phyloP scores from a whole-genome alignment of 1,284 basidiomycete species.

The Malassezia obtusa region DNA sequence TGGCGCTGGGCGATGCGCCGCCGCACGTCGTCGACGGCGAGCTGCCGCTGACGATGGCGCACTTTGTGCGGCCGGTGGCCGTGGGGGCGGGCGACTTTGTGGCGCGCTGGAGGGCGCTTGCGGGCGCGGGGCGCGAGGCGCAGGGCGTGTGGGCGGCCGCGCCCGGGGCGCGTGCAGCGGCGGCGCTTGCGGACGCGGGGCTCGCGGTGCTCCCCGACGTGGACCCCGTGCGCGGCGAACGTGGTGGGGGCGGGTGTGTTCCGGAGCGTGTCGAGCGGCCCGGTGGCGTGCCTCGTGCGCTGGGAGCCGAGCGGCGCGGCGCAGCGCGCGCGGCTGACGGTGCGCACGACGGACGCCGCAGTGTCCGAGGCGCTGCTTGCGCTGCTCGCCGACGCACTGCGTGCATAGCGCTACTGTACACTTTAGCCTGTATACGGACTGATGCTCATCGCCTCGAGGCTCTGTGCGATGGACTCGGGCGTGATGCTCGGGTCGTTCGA shows the following conservation, averaged over 20 bases:
- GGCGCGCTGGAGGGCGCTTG: slow-evolving; percentile 94
- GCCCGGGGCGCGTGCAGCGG: slow-evolving; percentile 55
- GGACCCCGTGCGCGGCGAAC: slow-evolving; percentile 60
- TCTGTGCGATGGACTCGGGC: slow-evolving; percentile 33
- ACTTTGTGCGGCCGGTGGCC: slow-evolving; percentile 53
- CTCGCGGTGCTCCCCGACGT: slow-evolving; percentile 63
- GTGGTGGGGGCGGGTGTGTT: slow-evolving; percentile 84
- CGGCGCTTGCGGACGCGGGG: slow-evolving; percentile 64
- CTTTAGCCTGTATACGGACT: slow-evolving; percentile 26
- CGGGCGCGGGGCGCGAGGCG: slow-evolving; percentile 75
- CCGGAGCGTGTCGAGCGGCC: slow-evolving; percentile 74
- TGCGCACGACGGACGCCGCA: slow-evolving; percentile 86
- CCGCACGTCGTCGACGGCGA: neutral
- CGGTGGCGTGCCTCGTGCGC: slow-evolving; percentile 85
- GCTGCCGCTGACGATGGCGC: slow-evolving; percentile 4
- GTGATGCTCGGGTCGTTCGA: slow-evolving; percentile 19
- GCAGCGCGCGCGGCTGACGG: slow-evolving; percentile 84
- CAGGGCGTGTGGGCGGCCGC: slow-evolving; percentile 76
- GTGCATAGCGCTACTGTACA: neutral
- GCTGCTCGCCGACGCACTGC: neutral
- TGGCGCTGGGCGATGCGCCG: neutral
- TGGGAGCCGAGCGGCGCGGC: slow-evolving; percentile 90
- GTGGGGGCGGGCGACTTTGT: slow-evolving; percentile 79
- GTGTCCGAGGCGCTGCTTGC: slow-evolving; percentile 64
- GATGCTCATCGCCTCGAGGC: slow-evolving; percentile 43